Conservation (phyloP, 2,329 filamentous ascomycete species). For the Fusarium sp. region DNA sequence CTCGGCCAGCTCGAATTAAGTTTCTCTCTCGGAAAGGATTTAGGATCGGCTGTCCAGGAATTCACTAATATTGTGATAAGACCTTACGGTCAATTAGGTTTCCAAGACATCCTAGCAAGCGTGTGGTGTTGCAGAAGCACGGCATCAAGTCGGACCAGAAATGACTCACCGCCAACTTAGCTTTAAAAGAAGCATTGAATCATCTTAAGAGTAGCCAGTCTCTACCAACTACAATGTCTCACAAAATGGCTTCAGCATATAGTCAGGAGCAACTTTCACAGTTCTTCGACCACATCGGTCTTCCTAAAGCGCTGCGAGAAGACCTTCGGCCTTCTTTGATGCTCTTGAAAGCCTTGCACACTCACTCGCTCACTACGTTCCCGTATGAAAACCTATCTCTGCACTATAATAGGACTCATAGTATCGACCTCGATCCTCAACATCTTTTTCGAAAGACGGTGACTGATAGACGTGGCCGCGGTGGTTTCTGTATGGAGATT, state of each 20-base stretch:
- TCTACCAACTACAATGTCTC: not conserved
- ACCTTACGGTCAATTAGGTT: not conserved
- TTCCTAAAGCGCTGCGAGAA: conserved; percentile 12
- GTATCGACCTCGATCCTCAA: conserved; percentile 55
- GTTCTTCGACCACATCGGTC: conserved; percentile 16
- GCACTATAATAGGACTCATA: conserved; percentile 57
- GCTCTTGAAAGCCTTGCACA: conserved; percentile 28
- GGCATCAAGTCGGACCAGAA: not conserved
- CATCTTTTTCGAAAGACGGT: conserved; percentile 62
- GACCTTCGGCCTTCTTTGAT: conserved; percentile 9
- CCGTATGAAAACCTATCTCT: conserved; percentile 67
- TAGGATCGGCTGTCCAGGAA: not conserved
- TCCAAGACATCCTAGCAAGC: not conserved
- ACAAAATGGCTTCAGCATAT: conserved; percentile 29
- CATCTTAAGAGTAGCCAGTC: not conserved
- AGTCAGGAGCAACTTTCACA: conserved; percentile 23
- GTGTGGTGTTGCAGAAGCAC: not conserved
- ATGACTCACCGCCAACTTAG: not conserved
- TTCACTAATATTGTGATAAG: not conserved
- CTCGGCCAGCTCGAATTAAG: not conserved
- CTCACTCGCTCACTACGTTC: conserved; percentile 46
- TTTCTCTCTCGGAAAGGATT: not conserved
- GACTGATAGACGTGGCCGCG: conserved; percentile 51
- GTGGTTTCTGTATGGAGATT: conserved; percentile 70
- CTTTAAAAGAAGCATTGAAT: not conserved